Conservation (phyloP, 352 stramenopile genomes). For the Blastocystis hominis region DNA sequence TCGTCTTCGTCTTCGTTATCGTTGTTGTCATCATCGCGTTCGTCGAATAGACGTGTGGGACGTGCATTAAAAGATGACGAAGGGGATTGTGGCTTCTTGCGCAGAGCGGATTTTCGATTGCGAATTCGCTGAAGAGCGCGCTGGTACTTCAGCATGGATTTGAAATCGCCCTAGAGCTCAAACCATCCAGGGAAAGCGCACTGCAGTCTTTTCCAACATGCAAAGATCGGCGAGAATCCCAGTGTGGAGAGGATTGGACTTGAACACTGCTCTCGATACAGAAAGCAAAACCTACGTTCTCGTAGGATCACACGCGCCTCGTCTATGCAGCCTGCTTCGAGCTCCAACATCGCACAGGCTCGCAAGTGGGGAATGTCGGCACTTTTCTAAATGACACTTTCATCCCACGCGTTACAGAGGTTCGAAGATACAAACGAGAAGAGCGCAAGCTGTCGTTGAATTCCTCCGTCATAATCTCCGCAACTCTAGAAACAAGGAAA, state of each 20-base stretch:
- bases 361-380: not conserved
- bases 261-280: not conserved
- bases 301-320: not conserved
- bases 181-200: not conserved
- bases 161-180: not conserved
- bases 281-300: not conserved
- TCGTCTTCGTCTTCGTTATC: too few relatives aligned
- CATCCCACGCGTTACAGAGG: not conserved
- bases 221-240: not conserved
- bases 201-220: not conserved
- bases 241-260: not conserved
- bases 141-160: not conserved
- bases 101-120: not conserved
- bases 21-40: too few relatives aligned
- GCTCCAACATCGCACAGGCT: not conserved
- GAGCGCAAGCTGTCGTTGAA: not conserved
- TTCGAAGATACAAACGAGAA: not conserved
- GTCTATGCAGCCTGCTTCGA: not conserved
- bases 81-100: not conserved
- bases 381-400: not conserved
- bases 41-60: not conserved
- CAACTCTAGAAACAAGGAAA: not conserved
- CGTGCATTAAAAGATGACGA: not conserved
- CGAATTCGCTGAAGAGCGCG: not conserved
- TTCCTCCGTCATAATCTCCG: not conserved